Base-by-base conservation (phyloP, 2,329 filamentous ascomycete genomes). In the Ascochyta rabiei region DNA sequence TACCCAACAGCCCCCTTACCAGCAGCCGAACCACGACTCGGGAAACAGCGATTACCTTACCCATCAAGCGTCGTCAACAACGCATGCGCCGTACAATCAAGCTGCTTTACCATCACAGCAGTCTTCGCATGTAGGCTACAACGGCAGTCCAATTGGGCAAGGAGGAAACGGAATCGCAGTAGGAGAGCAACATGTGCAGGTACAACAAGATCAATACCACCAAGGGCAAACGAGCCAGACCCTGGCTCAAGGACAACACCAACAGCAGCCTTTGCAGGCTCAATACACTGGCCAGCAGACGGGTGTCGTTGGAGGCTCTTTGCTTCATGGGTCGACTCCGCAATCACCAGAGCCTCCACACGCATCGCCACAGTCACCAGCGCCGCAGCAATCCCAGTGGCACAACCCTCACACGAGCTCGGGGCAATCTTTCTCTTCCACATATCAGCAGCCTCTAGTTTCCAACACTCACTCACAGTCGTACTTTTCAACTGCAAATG, bases 41-140 rank as follows among this genome's bases (percentile, higher is more conserved):
- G 64, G 59, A 3, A 68, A 71, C 41, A 61, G 33, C 51, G 70
- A 66, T 42, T 73, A 74, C 43, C 70, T 69, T 23, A 54, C 66
- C 5, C 63, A 58, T 42, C 65, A 69, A 40, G 24, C 40, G 23
- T 37, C 55, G 9, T 50, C 59, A 33, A 28, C 48, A 21, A 49
- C 59, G 4, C 61, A 60, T 48, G 21, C 55, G 16, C 48, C 59
- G 19, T 51, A 58, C 12, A 18, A 56, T n/a, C 60, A 52, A 59
- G 40, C 33, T 38, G 16, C 55, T 39, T 44, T 57, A 18, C 48
- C 57, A n/a, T 59, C 63, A 34, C 66, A 59, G 23, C 59, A 62
- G 24, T 58, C 60, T 38, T 47, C 46, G n/a, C 58, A 56, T 16
- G 38, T 38, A 15, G 41, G 52, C 24, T 61, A 62, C 43, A 62